Percentiles rank a stretch among this genome's conserved stretches.
Conservation (phyloP, 345 rosid species). For the Citrus inodora region DNA sequence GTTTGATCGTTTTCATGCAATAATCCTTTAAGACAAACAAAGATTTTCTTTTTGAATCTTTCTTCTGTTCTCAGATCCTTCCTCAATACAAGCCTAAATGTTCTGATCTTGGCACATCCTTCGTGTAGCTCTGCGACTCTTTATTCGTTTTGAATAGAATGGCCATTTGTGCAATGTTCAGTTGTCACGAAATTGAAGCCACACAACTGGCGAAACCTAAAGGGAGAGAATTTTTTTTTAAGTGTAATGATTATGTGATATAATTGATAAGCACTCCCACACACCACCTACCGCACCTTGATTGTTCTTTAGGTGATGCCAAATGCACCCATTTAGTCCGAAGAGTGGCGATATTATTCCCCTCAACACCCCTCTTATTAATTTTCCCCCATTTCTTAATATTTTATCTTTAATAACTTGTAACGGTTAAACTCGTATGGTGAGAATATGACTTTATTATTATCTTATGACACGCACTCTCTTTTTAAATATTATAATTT, state of each 20-base stretch:
- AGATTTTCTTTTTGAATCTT: not conserved
- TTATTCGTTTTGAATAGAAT: not conserved
- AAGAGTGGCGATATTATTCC: not conserved
- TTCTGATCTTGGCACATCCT: not conserved
- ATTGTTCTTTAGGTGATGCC: not conserved
- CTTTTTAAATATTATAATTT: not conserved
- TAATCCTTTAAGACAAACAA: not conserved
- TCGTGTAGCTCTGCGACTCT: not conserved
- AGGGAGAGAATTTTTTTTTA: not conserved
- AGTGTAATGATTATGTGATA: not conserved
- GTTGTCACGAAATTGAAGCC: not conserved
- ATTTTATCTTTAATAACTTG: too few relatives aligned
- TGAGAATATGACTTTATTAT: not conserved
- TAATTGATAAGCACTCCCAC: not conserved
- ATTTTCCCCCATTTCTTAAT: too few relatives aligned
- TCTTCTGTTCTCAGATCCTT: not conserved
- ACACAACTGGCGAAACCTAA: not conserved
- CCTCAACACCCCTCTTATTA: too few relatives aligned
- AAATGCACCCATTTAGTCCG: not conserved
- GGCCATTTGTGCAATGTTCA: not conserved
- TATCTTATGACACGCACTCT: not conserved
- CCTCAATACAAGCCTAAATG: not conserved
- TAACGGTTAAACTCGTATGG: too few relatives aligned
- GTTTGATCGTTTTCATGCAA: not conserved
- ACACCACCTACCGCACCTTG: not conserved